These are phyloP conservation scores for Bullera alba DNA, from an alignment of 768 basidiomycete genomes.

Conservation along the genomic window DNA sequence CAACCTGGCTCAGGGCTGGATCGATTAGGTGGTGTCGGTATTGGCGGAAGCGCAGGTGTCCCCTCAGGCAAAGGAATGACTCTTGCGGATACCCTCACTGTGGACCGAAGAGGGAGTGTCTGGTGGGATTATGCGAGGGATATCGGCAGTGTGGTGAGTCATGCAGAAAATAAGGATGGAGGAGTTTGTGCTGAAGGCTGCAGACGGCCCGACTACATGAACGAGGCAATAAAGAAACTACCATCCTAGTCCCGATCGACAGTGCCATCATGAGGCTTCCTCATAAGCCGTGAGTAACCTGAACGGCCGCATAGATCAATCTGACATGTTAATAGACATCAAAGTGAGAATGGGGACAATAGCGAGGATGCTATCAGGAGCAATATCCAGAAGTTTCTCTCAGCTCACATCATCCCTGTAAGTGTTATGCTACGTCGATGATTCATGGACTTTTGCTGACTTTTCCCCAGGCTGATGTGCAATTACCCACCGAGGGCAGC, in stretches of 20 bases:
- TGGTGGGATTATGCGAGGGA: constrained; percentile 39
- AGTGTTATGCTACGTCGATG: constrained; percentile 13
- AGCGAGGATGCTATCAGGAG: constrained; percentile 56
- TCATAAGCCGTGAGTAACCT: constrained; percentile 67
- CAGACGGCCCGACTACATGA: background rate
- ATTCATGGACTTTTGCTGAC: background rate
- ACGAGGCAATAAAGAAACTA: constrained; percentile 45
- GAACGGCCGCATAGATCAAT: background rate
- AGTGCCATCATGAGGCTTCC: constrained; percentile 75
- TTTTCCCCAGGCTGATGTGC: constrained; percentile 4
- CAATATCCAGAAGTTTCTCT: constrained; percentile 74
- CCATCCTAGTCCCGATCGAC: constrained; percentile 76
- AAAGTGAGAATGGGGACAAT: constrained; percentile 45
- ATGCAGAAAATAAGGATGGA: too few species aligned
- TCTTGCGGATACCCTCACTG: constrained; percentile 28
- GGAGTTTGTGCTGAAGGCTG: too few species aligned
- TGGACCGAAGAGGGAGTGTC: constrained; percentile 23
- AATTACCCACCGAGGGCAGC: constrained; percentile 4
- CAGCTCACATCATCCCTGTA: constrained; percentile 77
- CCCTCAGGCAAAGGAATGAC: constrained; percentile 2
- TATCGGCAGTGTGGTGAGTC: constrained; percentile 22
- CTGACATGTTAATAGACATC: constrained; percentile 20
- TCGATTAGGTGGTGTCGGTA: too few species aligned
- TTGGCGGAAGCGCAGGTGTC: background rate
- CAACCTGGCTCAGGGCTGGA: background rate